A percentile compares a stretch with the other conserved stretches of the same genome.
phyloP scores from a whole-genome alignment of 192 early-diverging fungal species.

The Linnemannia zychae region DNA sequence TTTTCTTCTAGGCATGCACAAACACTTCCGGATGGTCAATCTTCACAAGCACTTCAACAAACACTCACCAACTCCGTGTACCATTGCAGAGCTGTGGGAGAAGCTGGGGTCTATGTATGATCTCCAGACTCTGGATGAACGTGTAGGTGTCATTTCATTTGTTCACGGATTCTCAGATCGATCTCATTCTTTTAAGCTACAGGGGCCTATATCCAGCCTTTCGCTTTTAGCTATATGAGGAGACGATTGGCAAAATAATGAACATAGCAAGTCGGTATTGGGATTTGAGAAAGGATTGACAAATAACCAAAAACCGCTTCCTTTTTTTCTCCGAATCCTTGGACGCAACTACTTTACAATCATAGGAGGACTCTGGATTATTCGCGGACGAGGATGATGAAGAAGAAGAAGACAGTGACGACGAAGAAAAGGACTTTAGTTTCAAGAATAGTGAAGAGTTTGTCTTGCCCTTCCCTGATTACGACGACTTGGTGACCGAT shows the following conservation, averaged over 20 bases:
- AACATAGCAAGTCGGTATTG: too few species aligned
- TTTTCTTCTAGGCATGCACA: constrained; percentile 65
- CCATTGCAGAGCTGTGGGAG: constrained; percentile 63
- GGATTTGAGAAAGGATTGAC: too few species aligned
- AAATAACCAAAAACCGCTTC: not conserved
- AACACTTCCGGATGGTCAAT: constrained; percentile 68
- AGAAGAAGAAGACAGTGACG: constrained; percentile 33
- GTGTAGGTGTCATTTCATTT: constrained; percentile 30
- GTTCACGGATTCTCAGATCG: not conserved
- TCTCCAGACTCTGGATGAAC: constrained; percentile 62
- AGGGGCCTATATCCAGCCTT: too few species aligned
- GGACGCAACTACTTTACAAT: not conserved
- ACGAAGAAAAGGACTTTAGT: constrained; percentile 40
- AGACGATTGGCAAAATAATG: too few species aligned
- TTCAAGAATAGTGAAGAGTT: constrained; percentile 62
- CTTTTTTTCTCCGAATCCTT: not conserved
- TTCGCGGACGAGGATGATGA: constrained; percentile 30
- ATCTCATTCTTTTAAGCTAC: too few species aligned
- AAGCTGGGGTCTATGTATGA: constrained; percentile 60
- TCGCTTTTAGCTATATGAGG: too few species aligned
- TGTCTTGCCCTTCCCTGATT: constrained; percentile 60
- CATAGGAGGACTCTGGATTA: constrained; percentile 51
- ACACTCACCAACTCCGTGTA: constrained; percentile 50
- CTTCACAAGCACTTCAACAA: constrained; percentile 65
- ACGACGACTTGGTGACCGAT: constrained; percentile 63